Percentiles rank a stretch among this genome's conserved stretches.
Evolutionary conservation across 805 yeast species (phyloP).

Genomic region (Monosporozyma aquatica): DNA sequence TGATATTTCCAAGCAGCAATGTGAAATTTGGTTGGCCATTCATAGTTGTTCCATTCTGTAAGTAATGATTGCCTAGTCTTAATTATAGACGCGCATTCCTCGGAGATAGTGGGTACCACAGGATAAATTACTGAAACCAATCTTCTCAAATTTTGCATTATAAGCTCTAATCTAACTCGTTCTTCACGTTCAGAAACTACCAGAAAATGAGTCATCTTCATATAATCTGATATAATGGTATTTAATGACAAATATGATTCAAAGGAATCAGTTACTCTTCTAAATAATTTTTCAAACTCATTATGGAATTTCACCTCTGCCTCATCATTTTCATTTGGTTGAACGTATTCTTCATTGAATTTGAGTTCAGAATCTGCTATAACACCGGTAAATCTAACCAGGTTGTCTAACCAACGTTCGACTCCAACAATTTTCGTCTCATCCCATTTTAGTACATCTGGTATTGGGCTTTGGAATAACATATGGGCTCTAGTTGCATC

Average conservation of each 20-base stretch:
- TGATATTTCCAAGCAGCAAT: slow-evolving; percentile 31
- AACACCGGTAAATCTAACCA: slow-evolving; percentile 28
- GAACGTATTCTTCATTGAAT: slow-evolving; percentile 6
- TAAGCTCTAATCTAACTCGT: slow-evolving; percentile 32
- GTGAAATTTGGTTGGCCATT: slow-evolving; percentile 55
- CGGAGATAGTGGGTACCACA: slow-evolving; percentile 71
- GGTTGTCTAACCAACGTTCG: slow-evolving; percentile 73
- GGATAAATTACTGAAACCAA: slow-evolving; percentile 65
- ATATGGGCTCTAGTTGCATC: slow-evolving; percentile 93
- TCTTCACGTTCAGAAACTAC: slow-evolving; percentile 30
- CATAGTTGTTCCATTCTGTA: slow-evolving; percentile 26
- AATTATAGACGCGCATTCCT: slow-evolving; percentile 66
- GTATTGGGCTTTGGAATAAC: slow-evolving; percentile 82
- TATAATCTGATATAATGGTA: slow-evolving; percentile 80
- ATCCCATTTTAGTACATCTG: slow-evolving; percentile 82
- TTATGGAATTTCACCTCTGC: slow-evolving; percentile 52
- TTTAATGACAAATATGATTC: slow-evolving; percentile 56
- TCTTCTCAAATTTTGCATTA: slow-evolving; percentile 41
- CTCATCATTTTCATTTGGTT: slow-evolving; percentile 24
- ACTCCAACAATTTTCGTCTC: slow-evolving; percentile 78
- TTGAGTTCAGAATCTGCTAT: slow-evolving; percentile 5
- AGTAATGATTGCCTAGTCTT: slow-evolving; percentile 10
- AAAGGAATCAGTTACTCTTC: slow-evolving; percentile 50
- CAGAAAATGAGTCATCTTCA: slow-evolving; percentile 64
- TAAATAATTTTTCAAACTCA: slow-evolving; percentile 39